phyloP scores from a whole-genome alignment of 1,284 basidiomycete genomes.

The Ceratobasidium papillatum region DNA sequence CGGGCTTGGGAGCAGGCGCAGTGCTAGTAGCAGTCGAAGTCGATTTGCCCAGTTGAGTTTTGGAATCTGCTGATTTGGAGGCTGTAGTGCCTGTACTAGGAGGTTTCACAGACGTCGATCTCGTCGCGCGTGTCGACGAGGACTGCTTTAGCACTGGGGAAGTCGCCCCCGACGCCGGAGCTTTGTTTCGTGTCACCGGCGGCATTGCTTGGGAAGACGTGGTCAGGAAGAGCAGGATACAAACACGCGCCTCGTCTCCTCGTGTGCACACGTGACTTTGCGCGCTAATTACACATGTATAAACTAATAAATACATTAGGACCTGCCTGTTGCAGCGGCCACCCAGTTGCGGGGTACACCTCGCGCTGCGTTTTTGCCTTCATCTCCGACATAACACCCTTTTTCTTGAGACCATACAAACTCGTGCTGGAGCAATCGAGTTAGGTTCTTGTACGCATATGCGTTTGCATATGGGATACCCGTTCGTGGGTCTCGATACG shows the following conservation, averaged over 20 bases:
- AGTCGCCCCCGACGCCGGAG: slow-evolving; percentile 9
- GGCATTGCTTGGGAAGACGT: slow-evolving; percentile 16
- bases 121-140: slow-evolving; percentile 12
- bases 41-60: neutral
- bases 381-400: slow-evolving; percentile 46
- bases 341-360: slow-evolving; percentile 44
- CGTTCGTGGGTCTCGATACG: slow-evolving; percentile 78
- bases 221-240: neutral
- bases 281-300: slow-evolving; percentile 1
- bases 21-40: slow-evolving; percentile 22
- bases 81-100: slow-evolving; percentile 18
- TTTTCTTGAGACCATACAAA: slow-evolving; percentile 62
- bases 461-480: slow-evolving; percentile 78
- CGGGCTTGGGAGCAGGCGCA: slow-evolving; percentile 26
- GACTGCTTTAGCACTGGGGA: neutral
- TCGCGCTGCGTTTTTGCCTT: slow-evolving; percentile 44
- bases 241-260: slow-evolving; percentile 23
- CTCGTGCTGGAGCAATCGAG: slow-evolving; percentile 66
- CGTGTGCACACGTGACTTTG: slow-evolving; percentile 30
- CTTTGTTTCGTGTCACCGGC: slow-evolving; percentile 32
- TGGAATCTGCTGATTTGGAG: slow-evolving; percentile 9
- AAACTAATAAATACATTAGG: neutral
- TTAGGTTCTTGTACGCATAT: slow-evolving; percentile 70
- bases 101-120: slow-evolving; percentile 26
- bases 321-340: slow-evolving; percentile 7